Conservation (phyloP, 2,329 filamentous ascomycete species). For the Tolypocladium ophioglossoides region DNA sequence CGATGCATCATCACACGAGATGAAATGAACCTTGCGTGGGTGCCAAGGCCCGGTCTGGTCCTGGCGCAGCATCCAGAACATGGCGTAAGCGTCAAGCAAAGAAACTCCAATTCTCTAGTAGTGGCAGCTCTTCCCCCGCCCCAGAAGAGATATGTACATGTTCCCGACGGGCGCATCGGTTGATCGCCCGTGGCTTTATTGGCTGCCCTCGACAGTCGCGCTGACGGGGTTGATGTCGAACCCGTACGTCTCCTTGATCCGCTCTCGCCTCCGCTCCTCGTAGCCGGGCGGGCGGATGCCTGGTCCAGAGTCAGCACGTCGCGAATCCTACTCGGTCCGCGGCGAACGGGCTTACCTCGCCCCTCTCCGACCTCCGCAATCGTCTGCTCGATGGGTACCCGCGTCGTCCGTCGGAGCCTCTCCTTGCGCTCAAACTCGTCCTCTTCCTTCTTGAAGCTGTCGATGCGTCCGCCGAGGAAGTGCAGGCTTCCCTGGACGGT, state of each 20-base stretch:
- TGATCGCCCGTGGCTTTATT: conserved; percentile 14
- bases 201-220: conserved; percentile 34
- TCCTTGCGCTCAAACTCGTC: conserved; percentile 70
- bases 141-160: conserved; percentile 27
- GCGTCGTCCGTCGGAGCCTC: conserved; percentile 59
- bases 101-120: conserved; percentile 30
- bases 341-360: conserved; percentile 49
- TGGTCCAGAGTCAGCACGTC: conserved; percentile 22
- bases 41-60: too few species aligned
- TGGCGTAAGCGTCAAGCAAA: conserved; percentile 12
- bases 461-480: conserved; percentile 54
- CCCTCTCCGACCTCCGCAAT: conserved; percentile 76
- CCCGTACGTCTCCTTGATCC: conserved; percentile 79
- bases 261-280: conserved; percentile 69
- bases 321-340: too few species aligned
- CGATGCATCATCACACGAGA: conserved; percentile 26
- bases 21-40: background rate
- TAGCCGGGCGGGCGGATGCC: conserved; percentile 75
- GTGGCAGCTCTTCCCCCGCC: conserved; percentile 21
- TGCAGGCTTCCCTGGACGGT: conserved; percentile 52
- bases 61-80: background rate
- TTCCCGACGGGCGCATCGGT: conserved; percentile 7
- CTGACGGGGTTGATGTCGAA: conserved; percentile 66
- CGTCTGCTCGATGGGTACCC: conserved; percentile 68
- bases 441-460: conserved; percentile 42